Percentiles rank a stretch among this genome's conserved stretches.
phyloP scores from a whole-genome alignment of 2,329 filamentous ascomycete species.

The Hypoxylon sp. region DNA sequence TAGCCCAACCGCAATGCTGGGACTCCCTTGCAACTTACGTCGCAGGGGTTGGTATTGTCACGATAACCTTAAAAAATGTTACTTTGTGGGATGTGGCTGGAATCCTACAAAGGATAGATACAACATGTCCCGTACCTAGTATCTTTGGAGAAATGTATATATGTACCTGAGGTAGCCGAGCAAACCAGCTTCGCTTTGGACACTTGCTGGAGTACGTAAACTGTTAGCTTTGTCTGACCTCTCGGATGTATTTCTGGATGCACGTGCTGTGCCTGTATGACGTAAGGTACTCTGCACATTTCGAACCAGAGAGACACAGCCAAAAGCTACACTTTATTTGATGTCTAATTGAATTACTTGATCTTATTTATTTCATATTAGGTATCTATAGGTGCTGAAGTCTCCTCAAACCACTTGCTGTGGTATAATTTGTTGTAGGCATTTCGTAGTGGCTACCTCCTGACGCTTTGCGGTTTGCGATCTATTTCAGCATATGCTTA shows the following conservation, averaged over 20 bases:
- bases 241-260: constrained; percentile 11
- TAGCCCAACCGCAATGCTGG: constrained; percentile 19
- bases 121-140: neutral
- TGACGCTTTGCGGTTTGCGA: too few relatives aligned
- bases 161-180: neutral
- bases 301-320: neutral
- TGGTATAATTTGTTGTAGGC: too few relatives aligned
- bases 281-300: constrained; percentile 16
- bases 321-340: neutral
- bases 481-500: too few relatives aligned
- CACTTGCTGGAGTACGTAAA: neutral
- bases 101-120: neutral
- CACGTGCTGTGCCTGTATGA: constrained; percentile 32
- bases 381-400: too few relatives aligned
- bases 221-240: constrained; percentile 23
- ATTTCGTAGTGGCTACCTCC: too few relatives aligned
- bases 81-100: constrained; percentile 13
- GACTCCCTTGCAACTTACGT: constrained; percentile 30
- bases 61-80: constrained; percentile 35
- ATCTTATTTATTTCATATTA: neutral
- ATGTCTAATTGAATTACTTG: neutral
- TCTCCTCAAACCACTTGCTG: too few relatives aligned
- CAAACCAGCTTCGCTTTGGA: neutral
- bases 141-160: neutral
- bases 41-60: constrained; percentile 32